phyloP scores from a whole-genome alignment of 2,329 filamentous ascomycete species.

The Trichoderma sp. region DNA sequence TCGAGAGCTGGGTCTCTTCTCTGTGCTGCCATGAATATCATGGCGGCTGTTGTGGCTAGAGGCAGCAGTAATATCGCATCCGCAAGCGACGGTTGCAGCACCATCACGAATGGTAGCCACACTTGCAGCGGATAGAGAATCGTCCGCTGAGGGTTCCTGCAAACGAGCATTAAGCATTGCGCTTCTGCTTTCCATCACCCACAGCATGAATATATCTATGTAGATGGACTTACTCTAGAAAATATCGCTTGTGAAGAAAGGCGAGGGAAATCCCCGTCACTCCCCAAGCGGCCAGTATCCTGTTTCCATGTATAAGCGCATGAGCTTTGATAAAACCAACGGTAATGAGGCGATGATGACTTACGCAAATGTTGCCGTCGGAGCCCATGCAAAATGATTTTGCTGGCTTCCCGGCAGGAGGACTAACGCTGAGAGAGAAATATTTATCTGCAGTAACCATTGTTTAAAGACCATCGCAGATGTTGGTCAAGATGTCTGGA shows the following conservation, averaged over 20 bases:
- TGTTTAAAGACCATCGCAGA: slow-evolving; percentile 6
- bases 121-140: slow-evolving; percentile 8
- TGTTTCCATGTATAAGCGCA: neutral
- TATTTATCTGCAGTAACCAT: slow-evolving; percentile 16
- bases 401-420: slow-evolving; percentile 12
- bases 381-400: slow-evolving; percentile 6
- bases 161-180: neutral
- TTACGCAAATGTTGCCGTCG: slow-evolving; percentile 13
- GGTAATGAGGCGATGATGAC: neutral
- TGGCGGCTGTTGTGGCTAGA: slow-evolving; percentile 3
- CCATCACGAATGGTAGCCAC: slow-evolving; percentile 5
- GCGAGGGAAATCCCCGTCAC: neutral
- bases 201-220: neutral
- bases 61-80: slow-evolving; percentile 14
- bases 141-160: slow-evolving; percentile 2
- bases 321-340: neutral
- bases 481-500: neutral
- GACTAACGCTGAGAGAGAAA: slow-evolving; percentile 11
- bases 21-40: slow-evolving; percentile 8
- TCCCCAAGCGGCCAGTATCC: neutral
- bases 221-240: neutral
- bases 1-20: neutral
- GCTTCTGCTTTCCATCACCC: neutral
- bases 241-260: neutral
- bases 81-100: neutral